Evolutionary conservation across 768 basidiomycete species (phyloP).

Genomic region (Suillus lakei): DNA sequence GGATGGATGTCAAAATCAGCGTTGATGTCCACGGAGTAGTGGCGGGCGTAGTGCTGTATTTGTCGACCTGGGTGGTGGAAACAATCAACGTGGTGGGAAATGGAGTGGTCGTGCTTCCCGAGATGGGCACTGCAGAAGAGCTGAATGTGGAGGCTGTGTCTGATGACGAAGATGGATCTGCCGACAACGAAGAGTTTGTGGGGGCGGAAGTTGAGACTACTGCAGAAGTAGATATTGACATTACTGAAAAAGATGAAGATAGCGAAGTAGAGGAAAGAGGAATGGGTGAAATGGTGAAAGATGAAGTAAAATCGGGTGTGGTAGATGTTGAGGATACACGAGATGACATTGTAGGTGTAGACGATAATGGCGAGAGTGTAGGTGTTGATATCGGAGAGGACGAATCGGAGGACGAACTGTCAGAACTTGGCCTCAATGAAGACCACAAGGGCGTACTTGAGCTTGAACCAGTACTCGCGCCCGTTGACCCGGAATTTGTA

Average conservation of each 20-base stretch:
- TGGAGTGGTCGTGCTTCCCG: not conserved
- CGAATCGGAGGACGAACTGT: slow-evolving; percentile 2
- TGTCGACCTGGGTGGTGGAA: slow-evolving; percentile 19
- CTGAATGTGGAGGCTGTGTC: not conserved
- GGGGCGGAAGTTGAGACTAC: not conserved
- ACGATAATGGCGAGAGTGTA: not conserved
- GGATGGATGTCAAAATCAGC: slow-evolving; percentile 21
- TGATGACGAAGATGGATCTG: not conserved
- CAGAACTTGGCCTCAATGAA: slow-evolving; percentile 6
- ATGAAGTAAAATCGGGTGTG: not conserved
- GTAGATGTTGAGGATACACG: not conserved
- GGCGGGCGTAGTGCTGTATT: slow-evolving; percentile 1
- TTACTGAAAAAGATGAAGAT: not conserved
- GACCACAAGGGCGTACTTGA: slow-evolving; percentile 10
- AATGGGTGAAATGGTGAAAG: not conserved
- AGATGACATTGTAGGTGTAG: slow-evolving; percentile 3
- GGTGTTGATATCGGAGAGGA: not conserved
- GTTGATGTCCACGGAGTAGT: slow-evolving; percentile 21
- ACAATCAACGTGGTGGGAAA: slow-evolving; percentile 19
- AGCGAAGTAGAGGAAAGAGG: not conserved
- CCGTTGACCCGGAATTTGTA: not conserved
- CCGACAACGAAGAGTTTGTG: not conserved
- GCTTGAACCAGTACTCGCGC: slow-evolving; percentile 4
- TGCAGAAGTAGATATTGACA: not conserved
- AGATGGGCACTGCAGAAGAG: not conserved